Evolutionary conservation across 768 basidiomycete genomes (phyloP), one percentile per base, ranked within the genome.

Genomic region (Podaxis mareebaensis): DNA sequence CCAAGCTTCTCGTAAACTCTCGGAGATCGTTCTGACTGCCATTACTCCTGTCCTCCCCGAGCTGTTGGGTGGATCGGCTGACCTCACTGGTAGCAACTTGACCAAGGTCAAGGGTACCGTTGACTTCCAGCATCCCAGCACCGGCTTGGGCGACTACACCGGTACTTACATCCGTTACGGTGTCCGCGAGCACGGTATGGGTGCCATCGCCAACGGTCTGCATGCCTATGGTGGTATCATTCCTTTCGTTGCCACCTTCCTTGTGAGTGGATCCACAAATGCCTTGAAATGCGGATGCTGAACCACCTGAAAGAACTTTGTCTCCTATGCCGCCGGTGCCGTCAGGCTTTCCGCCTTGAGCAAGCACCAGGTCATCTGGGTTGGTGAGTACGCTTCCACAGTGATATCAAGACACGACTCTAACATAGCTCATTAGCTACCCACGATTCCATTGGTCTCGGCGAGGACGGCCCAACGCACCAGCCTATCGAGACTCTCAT

Each of bases 171-270:
- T 98, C 74, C 91, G 95, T 60, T 98, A 91, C 79, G 96, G 96
- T 85, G 95, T 98, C 62, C 92, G 96, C 77, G 96, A 98, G 76
- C 96, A 98, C 76, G 96, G 82, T 68, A 98, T 97, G 95, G 92
- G 91, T 70, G 96, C 95, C 60, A 95, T 98, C 70, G 93, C 89
- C 67, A 97, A 97, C 75, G 95, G 95, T 73, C 75, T 96, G 65
- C 75, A 81, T 65, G 95, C 95, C 2, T 98, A 97, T 76, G 95
- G 95, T 64, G 93, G 87, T 69, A 87, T 96, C 71, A 85, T 96
- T 65, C 95, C 95, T 49, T 95, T 93, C 74, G 85, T 90, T 66
- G 93, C 90, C 62, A 98, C 96, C 38, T 97, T 97, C 89, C 75
- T 97, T 78, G 90, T 91, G 68, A 69, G 82, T 74, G 39, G 11